Evolutionary conservation across 176 grass and related monocot species (phyloP), one percentile per base, ranked within the genome.

Genomic region (Metroxylon sagu): DNA sequence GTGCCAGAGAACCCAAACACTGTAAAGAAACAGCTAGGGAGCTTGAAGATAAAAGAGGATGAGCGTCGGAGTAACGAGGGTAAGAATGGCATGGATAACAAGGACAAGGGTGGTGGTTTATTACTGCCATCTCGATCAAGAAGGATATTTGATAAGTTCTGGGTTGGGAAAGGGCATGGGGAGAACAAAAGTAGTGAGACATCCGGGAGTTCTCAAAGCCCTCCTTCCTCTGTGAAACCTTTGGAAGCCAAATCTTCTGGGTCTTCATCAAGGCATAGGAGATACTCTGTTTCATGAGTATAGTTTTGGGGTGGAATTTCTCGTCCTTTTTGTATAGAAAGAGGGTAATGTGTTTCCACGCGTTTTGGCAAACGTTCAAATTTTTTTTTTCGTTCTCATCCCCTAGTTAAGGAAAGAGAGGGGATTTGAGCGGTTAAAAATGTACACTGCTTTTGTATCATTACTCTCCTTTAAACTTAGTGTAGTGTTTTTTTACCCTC

Each of bases 61-160:
- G 72, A 90, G 5, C 61, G 57, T 60, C 55, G 63, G 61, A 79
- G 64, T 39, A 67, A 64, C 17, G 72, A 79, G 53, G 81, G 69
- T 29, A 88, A 79, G 70, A 81, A 63, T 39, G 63, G 74, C 30
- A 77, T 74, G 39, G 87, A 71, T 57, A 72, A 79, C 51, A 87
- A 90, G 68, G 71, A 98, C 0, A 79, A 84, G 26, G 73, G 83
- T 0, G 78, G 77, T 31, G 61, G 81, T 4, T 25, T 85, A 16
- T 54, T 98, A 39, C 52, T 92, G 60, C 87, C 83, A 62, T 88
- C 94, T 0, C 66, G 85, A 68, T 89, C 87, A 19, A 89, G 76
- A 67, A 98, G 88, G 71, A 98, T 98, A 53, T 92, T 98, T 21
- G 79, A 98, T 74, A 93, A 81, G 62, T 60, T 98, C 14, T 92